Conservation (phyloP, 139 green algal genomes). For the Chlorella sp. region DNA sequence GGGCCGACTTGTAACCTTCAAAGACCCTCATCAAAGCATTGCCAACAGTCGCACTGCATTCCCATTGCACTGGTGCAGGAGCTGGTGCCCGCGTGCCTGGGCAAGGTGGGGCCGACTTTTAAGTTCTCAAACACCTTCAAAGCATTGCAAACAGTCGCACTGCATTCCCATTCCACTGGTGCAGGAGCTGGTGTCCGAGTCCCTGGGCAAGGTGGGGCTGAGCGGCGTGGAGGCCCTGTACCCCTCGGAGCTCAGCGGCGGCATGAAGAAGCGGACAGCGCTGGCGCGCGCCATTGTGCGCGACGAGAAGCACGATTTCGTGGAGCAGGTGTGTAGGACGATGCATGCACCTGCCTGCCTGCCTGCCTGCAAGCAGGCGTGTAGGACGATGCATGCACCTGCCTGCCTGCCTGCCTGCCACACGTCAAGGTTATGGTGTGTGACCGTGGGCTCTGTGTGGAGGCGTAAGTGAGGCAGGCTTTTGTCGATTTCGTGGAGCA, state of each 20-base stretch:
- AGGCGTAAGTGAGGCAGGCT: too few species aligned
- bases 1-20: background rate
- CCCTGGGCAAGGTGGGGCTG: constrained; percentile 90
- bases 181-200: constrained; percentile 76
- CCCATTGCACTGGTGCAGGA: too few species aligned
- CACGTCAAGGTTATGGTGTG: too few species aligned
- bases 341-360: too few species aligned
- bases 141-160: background rate
- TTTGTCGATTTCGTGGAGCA: too few species aligned
- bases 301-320: constrained; percentile 49
- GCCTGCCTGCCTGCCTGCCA: too few species aligned
- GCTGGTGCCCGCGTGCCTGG: too few species aligned
- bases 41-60: too few species aligned
- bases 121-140: background rate
- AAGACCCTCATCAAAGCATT: too few species aligned
- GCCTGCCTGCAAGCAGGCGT: too few species aligned
- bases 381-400: too few species aligned
- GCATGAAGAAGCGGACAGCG: constrained; percentile 99
- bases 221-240: constrained; percentile 89
- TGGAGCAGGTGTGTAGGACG: constrained; percentile 61
- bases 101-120: background rate
- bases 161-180: background rate
- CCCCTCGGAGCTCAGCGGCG: constrained; percentile 93
- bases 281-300: constrained; percentile 89
- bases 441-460: too few species aligned